A percentile compares a stretch with the other conserved stretches of the same genome.
Evolutionary conservation across 495 filamentous ascomycete genomes (phyloP).

Genomic region (Alectoria sarmentosa): DNA sequence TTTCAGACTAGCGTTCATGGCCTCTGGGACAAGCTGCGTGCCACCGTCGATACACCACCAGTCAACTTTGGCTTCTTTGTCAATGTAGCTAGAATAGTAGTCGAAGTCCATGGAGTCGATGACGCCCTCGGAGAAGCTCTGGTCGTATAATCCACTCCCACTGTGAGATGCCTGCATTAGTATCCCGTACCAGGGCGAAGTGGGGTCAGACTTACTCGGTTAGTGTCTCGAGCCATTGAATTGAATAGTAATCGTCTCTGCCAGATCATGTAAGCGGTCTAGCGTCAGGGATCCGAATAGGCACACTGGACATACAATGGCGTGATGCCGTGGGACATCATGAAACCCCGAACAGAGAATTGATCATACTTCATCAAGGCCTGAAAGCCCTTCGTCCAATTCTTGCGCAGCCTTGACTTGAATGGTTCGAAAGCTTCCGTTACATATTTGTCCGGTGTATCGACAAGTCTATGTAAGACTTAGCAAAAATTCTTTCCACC

Average conservation of each 20-base stretch:
- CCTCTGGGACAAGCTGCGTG: no score
- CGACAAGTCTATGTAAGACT: slow-evolving; percentile 13
- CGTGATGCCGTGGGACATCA: slow-evolving; percentile 12
- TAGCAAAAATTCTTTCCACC: background rate
- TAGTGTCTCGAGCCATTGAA: slow-evolving; percentile 16
- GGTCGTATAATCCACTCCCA: slow-evolving; percentile 14
- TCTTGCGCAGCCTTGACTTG: slow-evolving; percentile 1
- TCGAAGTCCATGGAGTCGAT: no score
- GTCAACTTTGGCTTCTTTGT: no score
- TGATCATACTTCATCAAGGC: slow-evolving; percentile 15
- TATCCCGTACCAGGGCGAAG: background rate
- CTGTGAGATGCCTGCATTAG: slow-evolving; percentile 10
- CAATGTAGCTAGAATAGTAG: no score
- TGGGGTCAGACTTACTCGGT: slow-evolving; percentile 5
- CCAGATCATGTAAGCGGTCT: background rate
- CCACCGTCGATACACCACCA: no score
- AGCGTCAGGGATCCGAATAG: background rate
- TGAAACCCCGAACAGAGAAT: slow-evolving; percentile 10
- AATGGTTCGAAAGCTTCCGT: slow-evolving; percentile 10
- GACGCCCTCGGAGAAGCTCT: no score
- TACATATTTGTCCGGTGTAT: background rate
- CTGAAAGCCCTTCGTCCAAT: slow-evolving; percentile 11
- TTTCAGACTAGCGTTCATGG: no score
- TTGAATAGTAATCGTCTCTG: slow-evolving; percentile 13
- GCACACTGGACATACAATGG: slow-evolving; percentile 2